A percentile compares a stretch with the other conserved stretches of the same genome.
phyloP scores from a whole-genome alignment of 2,329 filamentous ascomycete genomes.

The Colletotrichum tofieldiae region DNA sequence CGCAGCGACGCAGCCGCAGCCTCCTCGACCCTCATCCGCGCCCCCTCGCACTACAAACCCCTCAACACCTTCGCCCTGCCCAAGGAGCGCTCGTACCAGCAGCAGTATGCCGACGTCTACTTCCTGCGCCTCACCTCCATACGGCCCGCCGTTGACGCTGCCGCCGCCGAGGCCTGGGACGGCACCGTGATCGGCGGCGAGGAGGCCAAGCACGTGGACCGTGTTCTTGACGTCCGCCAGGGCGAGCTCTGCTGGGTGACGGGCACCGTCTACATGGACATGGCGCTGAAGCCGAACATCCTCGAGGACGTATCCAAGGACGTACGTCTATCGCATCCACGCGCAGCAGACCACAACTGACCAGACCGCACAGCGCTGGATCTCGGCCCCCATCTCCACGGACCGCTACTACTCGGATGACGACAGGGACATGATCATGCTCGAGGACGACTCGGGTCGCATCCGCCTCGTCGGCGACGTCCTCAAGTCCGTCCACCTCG shows the following conservation, averaged over 20 bases:
- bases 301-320: slow-evolving; percentile 96
- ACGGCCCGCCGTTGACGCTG: slow-evolving; percentile 84
- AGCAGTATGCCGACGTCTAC: slow-evolving; percentile 99
- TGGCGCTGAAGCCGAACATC: slow-evolving; percentile 96
- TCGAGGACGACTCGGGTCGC: slow-evolving; percentile 96
- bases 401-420: slow-evolving; percentile 82
- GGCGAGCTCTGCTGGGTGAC: slow-evolving; percentile 96
- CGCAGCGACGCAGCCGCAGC: slow-evolving; percentile 28
- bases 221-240: slow-evolving; percentile 95
- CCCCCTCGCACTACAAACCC: slow-evolving; percentile 77
- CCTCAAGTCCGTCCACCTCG: slow-evolving; percentile 79
- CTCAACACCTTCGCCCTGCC: slow-evolving; percentile 82
- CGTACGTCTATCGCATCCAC: slow-evolving; percentile 63
- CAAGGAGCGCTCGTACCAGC: slow-evolving; percentile 83
- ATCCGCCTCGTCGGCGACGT: slow-evolving; percentile 82
- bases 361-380: slow-evolving; percentile 79
- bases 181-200: slow-evolving; percentile 85
- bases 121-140: slow-evolving; percentile 91
- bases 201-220: slow-evolving; percentile 81
- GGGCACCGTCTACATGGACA: slow-evolving; percentile 97
- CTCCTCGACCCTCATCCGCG: slow-evolving; percentile 62
- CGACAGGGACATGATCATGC: slow-evolving; percentile 79
- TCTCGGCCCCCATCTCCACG: slow-evolving; percentile 83
- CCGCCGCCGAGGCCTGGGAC: slow-evolving; percentile 83
- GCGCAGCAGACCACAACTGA: too few species aligned